Evolutionary conservation across 768 basidiomycete species (phyloP).

Genomic region (Macrolepiota dolichaula): DNA sequence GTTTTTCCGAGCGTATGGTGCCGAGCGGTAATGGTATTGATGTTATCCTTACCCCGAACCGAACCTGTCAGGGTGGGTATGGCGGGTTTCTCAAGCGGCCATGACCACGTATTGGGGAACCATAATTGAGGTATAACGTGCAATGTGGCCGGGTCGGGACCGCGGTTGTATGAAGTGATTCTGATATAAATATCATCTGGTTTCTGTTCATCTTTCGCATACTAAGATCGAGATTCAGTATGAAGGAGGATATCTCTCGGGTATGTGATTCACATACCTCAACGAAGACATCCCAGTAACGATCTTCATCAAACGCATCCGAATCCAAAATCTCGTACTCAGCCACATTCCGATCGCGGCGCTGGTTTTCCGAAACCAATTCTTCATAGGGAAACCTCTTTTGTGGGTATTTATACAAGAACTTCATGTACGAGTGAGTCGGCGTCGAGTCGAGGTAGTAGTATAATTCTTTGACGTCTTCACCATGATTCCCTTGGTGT

Average conservation of each 20-base stretch:
- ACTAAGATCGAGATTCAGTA: constrained; percentile 43
- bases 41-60: constrained; percentile 42
- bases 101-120: constrained; percentile 99
- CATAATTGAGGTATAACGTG: constrained; percentile 95
- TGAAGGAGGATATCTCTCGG: neutral
- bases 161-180: constrained; percentile 95
- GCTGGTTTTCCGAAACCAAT: constrained; percentile 80
- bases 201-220: constrained; percentile 94
- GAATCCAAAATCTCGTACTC: constrained; percentile 96
- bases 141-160: constrained; percentile 89
- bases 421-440: constrained; percentile 99
- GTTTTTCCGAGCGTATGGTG: constrained; percentile 76
- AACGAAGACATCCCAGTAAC: constrained; percentile 98
- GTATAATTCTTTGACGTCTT: constrained; percentile 98
- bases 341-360: constrained; percentile 77
- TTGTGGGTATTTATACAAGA: constrained; percentile 98
- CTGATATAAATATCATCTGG: constrained; percentile 88
- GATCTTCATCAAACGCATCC: constrained; percentile 85
- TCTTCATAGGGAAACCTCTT: constrained; percentile 90
- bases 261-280: constrained; percentile 58
- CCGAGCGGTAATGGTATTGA: constrained; percentile 62
- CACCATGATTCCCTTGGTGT: constrained; percentile 97
- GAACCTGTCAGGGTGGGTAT: constrained; percentile 62
- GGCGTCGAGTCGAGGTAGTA: constrained; percentile 99
- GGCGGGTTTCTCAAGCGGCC: constrained; percentile 66